phyloP scores from a whole-genome alignment of 176 grass and related monocot species.

The Zea luxurians region DNA sequence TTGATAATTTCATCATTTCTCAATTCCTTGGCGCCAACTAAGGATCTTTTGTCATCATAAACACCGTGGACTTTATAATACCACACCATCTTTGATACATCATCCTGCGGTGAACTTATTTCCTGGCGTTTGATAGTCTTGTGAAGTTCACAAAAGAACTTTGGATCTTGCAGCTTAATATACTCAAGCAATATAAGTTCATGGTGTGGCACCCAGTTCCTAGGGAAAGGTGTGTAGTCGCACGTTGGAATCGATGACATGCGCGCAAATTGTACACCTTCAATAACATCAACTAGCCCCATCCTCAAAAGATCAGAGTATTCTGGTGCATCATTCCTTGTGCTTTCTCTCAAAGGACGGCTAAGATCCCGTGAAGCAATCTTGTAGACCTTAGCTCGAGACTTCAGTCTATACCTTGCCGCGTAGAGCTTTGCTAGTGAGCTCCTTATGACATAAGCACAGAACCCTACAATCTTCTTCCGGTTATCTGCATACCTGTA shows the following conservation, averaged over 20 bases:
- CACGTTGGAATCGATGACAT: constrained; percentile 89
- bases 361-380: constrained; percentile 93
- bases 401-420: constrained; percentile 90
- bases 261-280: constrained; percentile 86
- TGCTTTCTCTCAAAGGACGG: constrained; percentile 72
- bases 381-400: constrained; percentile 91
- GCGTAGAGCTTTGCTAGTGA: constrained; percentile 92
- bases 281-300: constrained; percentile 88
- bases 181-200: constrained; percentile 78
- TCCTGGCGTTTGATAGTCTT: constrained; percentile 70
- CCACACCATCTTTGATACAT: constrained; percentile 75
- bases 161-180: constrained; percentile 90
- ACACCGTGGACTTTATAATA: constrained; percentile 81
- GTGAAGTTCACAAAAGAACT: constrained; percentile 79
- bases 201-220: constrained; percentile 82
- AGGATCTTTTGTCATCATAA: constrained; percentile 56
- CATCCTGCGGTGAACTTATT: constrained; percentile 75
- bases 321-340: constrained; percentile 83
- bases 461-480: constrained; percentile 93
- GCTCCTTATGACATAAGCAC: constrained; percentile 85
- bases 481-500: constrained; percentile 91
- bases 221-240: constrained; percentile 86
- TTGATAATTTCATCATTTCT: constrained; percentile 23
- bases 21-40: constrained; percentile 32
- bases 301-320: constrained; percentile 95